Percentiles rank a stretch among this genome's conserved stretches.
Conservation (phyloP, 176 grass and related monocot species). For the Tillandsia fasciculata region DNA sequence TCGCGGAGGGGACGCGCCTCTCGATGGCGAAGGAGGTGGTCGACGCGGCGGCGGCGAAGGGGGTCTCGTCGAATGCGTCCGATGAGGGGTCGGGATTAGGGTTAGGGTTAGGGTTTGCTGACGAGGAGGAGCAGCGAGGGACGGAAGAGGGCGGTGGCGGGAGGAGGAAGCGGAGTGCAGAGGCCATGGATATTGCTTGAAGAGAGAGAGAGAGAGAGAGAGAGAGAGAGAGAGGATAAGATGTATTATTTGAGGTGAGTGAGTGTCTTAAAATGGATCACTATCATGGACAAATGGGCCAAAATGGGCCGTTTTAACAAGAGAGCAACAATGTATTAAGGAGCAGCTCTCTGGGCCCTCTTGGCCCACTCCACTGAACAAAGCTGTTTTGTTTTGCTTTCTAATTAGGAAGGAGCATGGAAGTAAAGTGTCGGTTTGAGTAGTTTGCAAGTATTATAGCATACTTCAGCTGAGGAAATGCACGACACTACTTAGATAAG, state of each 20-base stretch:
- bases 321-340: too few species aligned
- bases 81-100: conserved; percentile 28
- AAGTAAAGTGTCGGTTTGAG: too few species aligned
- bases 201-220: neutral
- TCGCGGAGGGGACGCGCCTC: conserved; percentile 38
- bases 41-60: conserved; percentile 13
- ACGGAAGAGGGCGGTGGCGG: conserved; percentile 5
- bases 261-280: too few species aligned
- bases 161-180: conserved; percentile 21
- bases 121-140: conserved; percentile 31
- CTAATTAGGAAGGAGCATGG: too few species aligned
- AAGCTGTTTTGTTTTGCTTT: too few species aligned
- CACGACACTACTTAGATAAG: too few species aligned
- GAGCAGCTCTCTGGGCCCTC: too few species aligned
- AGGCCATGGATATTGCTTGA: conserved; percentile 28
- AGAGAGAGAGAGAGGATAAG: neutral
- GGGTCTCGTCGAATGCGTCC: conserved; percentile 28
- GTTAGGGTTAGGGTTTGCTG: conserved; percentile 2
- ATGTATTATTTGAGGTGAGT: neutral
- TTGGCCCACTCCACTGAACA: too few species aligned
- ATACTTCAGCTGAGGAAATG: too few species aligned
- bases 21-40: conserved; percentile 54
- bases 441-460: too few species aligned
- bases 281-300: too few species aligned
- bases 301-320: too few species aligned